These are phyloP conservation scores for Sporothrix protearum DNA, from an alignment of 2,329 filamentous ascomycete genomes.

Conservation along the genomic window DNA sequence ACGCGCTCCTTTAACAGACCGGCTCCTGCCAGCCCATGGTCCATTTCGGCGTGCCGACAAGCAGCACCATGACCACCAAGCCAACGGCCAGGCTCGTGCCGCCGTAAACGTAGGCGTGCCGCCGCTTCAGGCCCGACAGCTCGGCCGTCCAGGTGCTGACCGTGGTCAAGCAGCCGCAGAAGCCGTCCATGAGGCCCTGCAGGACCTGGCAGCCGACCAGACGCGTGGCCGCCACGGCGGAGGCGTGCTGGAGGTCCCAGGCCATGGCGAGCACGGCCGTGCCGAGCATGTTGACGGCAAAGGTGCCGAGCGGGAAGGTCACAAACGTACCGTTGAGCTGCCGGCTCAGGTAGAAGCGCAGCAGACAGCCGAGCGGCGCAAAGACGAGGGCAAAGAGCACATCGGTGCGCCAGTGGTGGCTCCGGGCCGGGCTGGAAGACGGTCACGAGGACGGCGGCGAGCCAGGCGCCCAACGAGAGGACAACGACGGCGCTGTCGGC, in stretches of 20 bases:
- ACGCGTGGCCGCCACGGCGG: conserved; percentile 45
- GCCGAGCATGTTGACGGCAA: conserved; percentile 74
- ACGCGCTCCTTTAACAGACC: neutral
- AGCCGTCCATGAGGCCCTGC: conserved; percentile 63
- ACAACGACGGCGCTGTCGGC: conserved; percentile 61
- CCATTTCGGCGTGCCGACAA: conserved; percentile 77
- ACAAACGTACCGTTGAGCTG: conserved; percentile 64
- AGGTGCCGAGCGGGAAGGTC: conserved; percentile 81
- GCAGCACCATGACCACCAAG: conserved; percentile 58
- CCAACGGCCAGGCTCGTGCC: conserved; percentile 56
- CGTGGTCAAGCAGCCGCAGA: conserved; percentile 64
- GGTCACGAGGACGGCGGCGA: conserved; percentile 69
- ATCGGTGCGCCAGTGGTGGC: conserved; percentile 68
- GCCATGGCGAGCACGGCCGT: conserved; percentile 70
- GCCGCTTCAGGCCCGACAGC: conserved; percentile 48
- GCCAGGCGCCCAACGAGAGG: conserved; percentile 71
- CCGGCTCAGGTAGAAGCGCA: conserved; percentile 69
- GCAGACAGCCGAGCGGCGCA: conserved; percentile 73
- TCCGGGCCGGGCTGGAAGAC: conserved; percentile 63
- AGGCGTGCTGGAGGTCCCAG: conserved; percentile 69
- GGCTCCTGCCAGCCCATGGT: conserved; percentile 49
- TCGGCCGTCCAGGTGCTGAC: conserved; percentile 66
- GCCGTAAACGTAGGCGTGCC: conserved; percentile 65
- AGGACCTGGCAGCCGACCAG: conserved; percentile 60
- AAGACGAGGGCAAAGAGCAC: conserved; percentile 76